phyloP scores from a whole-genome alignment of 2,329 filamentous ascomycete species.

The Anisogramma anomala region DNA sequence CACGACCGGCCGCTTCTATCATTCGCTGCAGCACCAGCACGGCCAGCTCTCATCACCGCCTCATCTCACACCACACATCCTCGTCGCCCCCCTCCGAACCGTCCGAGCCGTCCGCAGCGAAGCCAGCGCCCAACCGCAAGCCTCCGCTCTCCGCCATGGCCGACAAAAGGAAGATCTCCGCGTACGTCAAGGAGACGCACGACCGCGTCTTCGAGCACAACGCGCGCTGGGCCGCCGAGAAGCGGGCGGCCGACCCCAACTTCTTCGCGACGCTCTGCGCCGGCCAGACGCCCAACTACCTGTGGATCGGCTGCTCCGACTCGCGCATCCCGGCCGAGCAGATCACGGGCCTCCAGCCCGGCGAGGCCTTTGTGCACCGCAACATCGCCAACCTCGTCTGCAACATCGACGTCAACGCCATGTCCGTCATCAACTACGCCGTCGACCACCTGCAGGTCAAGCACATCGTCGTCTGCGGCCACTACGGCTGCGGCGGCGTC shows the following conservation, averaged over 20 bases:
- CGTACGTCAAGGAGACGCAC: conserved; percentile 52
- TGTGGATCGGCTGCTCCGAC: conserved; percentile 89
- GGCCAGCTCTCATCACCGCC: no score
- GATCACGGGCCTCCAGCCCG: conserved; percentile 71
- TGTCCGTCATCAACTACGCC: conserved; percentile 77
- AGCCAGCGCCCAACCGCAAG: neutral
- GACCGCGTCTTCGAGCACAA: conserved; percentile 60
- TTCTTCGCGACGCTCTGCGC: conserved; percentile 54
- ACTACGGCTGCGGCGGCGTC: conserved; percentile 68
- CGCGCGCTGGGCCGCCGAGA: conserved; percentile 50
- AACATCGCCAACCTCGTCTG: conserved; percentile 88
- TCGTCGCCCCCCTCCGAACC: no score
- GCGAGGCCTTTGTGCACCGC: conserved; percentile 86
- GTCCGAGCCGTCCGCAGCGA: no score
- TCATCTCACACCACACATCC: no score
- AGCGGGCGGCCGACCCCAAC: conserved; percentile 45
- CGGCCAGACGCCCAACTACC: conserved; percentile 59
- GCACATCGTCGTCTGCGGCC: conserved; percentile 68
- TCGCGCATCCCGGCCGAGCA: conserved; percentile 85
- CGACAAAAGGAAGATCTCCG: conserved; percentile 30
- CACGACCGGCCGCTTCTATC: no score
- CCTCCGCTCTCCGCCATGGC: conserved; percentile 17
- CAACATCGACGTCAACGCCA: conserved; percentile 67
- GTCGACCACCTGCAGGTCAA: conserved; percentile 71
- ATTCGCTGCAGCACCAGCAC: no score